Evolutionary conservation across 441 rosid genomes (phyloP).

Genomic region (Gossypium gossypioides): DNA sequence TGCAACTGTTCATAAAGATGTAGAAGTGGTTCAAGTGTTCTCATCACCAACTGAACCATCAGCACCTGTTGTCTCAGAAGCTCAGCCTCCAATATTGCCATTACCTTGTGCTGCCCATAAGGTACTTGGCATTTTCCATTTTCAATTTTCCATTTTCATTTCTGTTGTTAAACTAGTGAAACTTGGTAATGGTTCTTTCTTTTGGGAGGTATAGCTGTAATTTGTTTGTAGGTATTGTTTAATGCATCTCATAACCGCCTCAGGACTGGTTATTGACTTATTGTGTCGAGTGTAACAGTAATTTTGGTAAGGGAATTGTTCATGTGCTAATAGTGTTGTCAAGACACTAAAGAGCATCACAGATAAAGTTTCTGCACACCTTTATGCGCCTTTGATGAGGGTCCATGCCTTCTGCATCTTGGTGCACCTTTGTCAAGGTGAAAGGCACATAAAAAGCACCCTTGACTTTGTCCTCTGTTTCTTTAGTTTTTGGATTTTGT

Average conservation of each 20-base stretch:
- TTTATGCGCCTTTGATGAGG: not conserved
- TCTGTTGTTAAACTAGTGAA: not conserved
- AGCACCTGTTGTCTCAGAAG: constrained; percentile 33
- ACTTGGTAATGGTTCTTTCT: not conserved
- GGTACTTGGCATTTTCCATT: constrained; percentile 22
- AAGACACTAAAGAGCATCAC: not conserved
- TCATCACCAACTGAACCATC: constrained; percentile 41
- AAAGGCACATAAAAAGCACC: not conserved
- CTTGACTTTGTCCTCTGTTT: not conserved
- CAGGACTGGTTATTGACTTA: not conserved
- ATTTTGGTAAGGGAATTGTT: not conserved
- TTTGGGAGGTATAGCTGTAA: not conserved
- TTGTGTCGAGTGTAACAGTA: not conserved
- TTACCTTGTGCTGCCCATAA: constrained; percentile 49
- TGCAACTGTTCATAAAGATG: constrained; percentile 49
- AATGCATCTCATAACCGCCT: not conserved
- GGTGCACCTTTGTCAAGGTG: not conserved
- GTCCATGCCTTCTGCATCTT: not conserved
- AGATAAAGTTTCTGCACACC: not conserved
- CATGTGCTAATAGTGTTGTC: not conserved
- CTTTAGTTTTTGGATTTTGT: not conserved
- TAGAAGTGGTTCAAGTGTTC: constrained; percentile 57
- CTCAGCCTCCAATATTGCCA: constrained; percentile 81
- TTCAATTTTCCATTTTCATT: not conserved
- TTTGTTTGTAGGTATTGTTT: not conserved